These are phyloP conservation scores for Saccharomycopsis selenospora DNA, from an alignment of 805 yeast genomes.

Conservation along the genomic window DNA sequence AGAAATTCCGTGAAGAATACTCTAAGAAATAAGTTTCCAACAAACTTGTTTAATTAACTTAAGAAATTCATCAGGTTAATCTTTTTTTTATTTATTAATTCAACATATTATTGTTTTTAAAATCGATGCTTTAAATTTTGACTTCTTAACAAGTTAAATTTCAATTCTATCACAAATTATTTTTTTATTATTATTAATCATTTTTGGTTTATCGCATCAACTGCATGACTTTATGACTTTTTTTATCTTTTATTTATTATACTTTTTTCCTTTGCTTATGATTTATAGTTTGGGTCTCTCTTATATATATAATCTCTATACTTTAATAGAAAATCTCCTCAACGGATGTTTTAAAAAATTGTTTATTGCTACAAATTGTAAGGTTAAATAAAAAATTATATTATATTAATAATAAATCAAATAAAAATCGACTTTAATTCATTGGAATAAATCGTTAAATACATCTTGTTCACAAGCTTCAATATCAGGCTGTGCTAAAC, in stretches of 20 bases:
- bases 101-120: not conserved
- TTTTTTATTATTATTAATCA: too few relatives aligned
- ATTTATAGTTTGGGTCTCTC: not conserved
- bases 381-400: too few relatives aligned
- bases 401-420: too few relatives aligned
- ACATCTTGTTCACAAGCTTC: conserved; percentile 50
- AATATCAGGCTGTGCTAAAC: conserved; percentile 37
- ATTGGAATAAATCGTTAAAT: conserved; percentile 51
- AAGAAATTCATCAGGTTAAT: too few relatives aligned
- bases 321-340: conserved; percentile 3
- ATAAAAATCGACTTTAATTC: too few relatives aligned
- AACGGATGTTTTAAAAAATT: conserved; percentile 11
- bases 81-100: not conserved
- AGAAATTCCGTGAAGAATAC: conserved; percentile 72
- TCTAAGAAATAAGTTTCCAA: conserved; percentile 7
- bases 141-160: not conserved
- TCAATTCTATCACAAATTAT: not conserved
- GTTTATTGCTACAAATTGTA: too few relatives aligned
- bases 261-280: not conserved
- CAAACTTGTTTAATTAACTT: too few relatives aligned
- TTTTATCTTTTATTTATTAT: not conserved
- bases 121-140: not conserved
- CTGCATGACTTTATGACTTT: conserved; percentile 13
- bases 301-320: not conserved
- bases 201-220: conserved; percentile 11